Evolutionary conservation across 2,329 filamentous ascomycete species (phyloP).

Genomic region (Diaporthe sp.): DNA sequence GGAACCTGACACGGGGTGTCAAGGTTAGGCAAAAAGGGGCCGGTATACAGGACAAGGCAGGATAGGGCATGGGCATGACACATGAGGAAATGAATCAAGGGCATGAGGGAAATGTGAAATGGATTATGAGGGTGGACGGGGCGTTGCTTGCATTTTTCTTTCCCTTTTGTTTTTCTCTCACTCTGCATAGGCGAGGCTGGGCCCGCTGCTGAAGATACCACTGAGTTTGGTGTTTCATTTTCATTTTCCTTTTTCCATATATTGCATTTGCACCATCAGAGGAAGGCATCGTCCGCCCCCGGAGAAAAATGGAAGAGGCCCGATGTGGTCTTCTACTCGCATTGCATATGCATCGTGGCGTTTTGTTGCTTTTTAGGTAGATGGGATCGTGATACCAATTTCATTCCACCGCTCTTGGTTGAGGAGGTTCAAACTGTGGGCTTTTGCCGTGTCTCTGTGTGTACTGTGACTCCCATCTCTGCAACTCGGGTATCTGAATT

Average conservation of each 20-base stretch:
- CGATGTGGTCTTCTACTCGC: slow-evolving; percentile 8
- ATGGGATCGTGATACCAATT: slow-evolving; percentile 32
- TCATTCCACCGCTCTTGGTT: not conserved
- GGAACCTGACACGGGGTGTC: not conserved
- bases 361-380: slow-evolving; percentile 14
- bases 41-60: slow-evolving; percentile 5
- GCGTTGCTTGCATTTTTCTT: slow-evolving; percentile 12
- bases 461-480: not conserved
- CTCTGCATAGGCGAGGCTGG: slow-evolving; percentile 28
- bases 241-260: not conserved
- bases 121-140: slow-evolving; percentile 15
- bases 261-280: slow-evolving; percentile 14
- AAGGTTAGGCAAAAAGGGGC: not conserved
- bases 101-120: slow-evolving; percentile 10
- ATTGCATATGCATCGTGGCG: slow-evolving; percentile 26
- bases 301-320: not conserved
- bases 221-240: not conserved
- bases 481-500: too few species aligned
- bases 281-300: slow-evolving; percentile 10
- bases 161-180: not conserved
- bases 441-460: not conserved
- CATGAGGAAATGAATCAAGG: slow-evolving; percentile 10
- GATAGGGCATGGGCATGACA: not conserved
- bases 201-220: slow-evolving; percentile 32
- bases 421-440: not conserved